Evolutionary conservation across 106 monocot genomes (phyloP), one percentile per base, ranked within the genome.

Genomic region (Acanthochlamys bracteata): DNA sequence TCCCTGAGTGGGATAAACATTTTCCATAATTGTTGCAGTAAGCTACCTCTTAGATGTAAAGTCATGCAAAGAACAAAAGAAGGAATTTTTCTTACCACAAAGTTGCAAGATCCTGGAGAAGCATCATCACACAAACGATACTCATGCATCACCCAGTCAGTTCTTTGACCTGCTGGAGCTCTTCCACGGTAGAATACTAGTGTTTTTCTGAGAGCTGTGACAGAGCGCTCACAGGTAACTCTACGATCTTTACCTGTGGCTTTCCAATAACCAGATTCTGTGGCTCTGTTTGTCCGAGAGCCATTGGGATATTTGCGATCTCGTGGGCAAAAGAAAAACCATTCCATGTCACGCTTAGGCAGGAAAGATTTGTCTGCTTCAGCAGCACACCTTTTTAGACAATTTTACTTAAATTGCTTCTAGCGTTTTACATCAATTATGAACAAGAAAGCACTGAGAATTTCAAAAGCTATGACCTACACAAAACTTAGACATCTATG

Each of bases 311-410:
- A 89, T 64, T 93, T 93, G 17, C 69, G 73, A 66, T 93, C 89
- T 19, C 93, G 79, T 0, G 93, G 89, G 54, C 89, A 89, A 69
- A 93, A 93, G 85, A 93, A 93, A 64, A 93, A 93, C 93, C 93
- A 93, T 59, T 93, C 89, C 75, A 78, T 62, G 41, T 93, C 89
- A 71, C 83, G 85, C 61, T 68, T 89, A 1, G 89, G 89, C 1
- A 93, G 82, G 71, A 85, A 93, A 23, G 93, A 93, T 79, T 89
- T 93, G 0, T 85, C 93, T 93, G 84, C 20, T 73, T 56, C 49
- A 49, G 17, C 9, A 49, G 9, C 10, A 49, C 17, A 14, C 49
- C 17, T 49, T 49, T 17, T 49, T 49, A 49, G 12, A 14, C 12
- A 2, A 49, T 4, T 49, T 2, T 14, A 4, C 15, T 49, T 49